Base-by-base conservation (phyloP, 306 rosid species). In the Malus asiatica region DNA sequence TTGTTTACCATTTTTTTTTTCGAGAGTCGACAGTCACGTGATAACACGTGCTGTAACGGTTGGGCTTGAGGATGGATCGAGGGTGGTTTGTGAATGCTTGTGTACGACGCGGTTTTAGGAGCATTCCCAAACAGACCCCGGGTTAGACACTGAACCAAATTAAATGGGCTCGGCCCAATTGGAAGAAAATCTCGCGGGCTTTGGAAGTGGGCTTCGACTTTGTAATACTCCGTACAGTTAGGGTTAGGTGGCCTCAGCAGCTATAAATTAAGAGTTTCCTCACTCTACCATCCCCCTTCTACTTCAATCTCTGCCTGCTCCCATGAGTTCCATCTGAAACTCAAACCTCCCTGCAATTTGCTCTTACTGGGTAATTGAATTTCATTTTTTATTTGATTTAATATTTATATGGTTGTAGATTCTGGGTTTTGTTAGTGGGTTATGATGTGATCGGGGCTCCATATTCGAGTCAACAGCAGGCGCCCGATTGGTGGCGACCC, bases 401-500 rank as follows among this genome's bases (percentile, higher is more conserved):
- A 1, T 73, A 6, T 60, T 14, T 5, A 14, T 19, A 16, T 2
- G 18, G 42, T 70, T 48, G 0, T 52, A 15, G 45, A 11, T 12
- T 38, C 8, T 75, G 72, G 38, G 78, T 48, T 30, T n/a, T 60
- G 62, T 33, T 7, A 9, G 63, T 11, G 44, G 13, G 23, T 25
- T 2, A 35, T 10, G 51, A 48, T 22, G 72, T 4, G n/a, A 16
- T 3, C 23, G n/a, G 27, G 89, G 88, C 93, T 90, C 87, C 63
- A 83, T 81, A 42, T 22, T 35, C 67, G 97, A 91, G 93, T 91
- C 97, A 89, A 84, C 97, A 91, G 97, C 85, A 71, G 88, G 84
- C 76, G 88, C 85, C 89, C 35, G 25, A 57, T 81, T 64, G 65
- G 64, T 89, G 82, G 97, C 68, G 74, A 80, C 76, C 80, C 68